These are phyloP conservation scores for Sporothrix brunneoviolacea DNA, from an alignment of 2,329 filamentous ascomycete species.

Conservation along the genomic window DNA sequence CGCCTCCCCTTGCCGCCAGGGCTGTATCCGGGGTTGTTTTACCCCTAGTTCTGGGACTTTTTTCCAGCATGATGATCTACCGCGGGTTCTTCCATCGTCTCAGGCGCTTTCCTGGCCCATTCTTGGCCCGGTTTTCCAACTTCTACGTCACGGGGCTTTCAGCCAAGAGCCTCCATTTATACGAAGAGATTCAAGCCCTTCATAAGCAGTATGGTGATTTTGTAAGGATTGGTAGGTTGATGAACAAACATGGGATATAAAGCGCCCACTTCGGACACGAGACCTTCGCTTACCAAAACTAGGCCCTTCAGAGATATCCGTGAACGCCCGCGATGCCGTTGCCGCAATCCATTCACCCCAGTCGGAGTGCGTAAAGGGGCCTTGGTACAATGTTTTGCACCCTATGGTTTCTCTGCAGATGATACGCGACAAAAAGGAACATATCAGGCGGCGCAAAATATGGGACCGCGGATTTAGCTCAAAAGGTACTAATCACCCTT, in stretches of 20 bases:
- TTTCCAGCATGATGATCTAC: conserved; percentile 15
- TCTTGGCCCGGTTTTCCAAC: conserved; percentile 6
- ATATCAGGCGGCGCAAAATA: conserved; percentile 15
- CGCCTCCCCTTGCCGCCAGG: not conserved
- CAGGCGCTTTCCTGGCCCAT: conserved; percentile 14
- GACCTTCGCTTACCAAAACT: not conserved
- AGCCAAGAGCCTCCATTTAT: not conserved
- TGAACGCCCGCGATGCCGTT: conserved; percentile 1
- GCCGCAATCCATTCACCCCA: conserved; percentile 11
- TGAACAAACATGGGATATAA: too few relatives aligned
- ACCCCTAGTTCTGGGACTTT: conserved; percentile 3
- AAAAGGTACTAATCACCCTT: too few relatives aligned
- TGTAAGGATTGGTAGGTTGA: conserved; percentile 13
- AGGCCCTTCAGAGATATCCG: conserved; percentile 17
- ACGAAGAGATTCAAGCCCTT: not conserved
- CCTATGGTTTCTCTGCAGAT: conserved; percentile 17
- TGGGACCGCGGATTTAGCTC: conserved; percentile 18
- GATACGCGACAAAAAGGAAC: conserved; percentile 16
- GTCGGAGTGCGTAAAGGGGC: conserved; percentile 14
- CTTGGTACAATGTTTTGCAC: conserved; percentile 18
- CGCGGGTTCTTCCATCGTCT: conserved; percentile 17
- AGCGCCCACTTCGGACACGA: too few relatives aligned
- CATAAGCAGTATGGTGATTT: conserved; percentile 11
- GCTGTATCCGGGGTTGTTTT: not conserved
- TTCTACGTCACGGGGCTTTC: conserved; percentile 1